Evolutionary conservation across 1,284 basidiomycete species (phyloP), one percentile per base, ranked within the genome.

Genomic region (Moesziomyces sp.): DNA sequence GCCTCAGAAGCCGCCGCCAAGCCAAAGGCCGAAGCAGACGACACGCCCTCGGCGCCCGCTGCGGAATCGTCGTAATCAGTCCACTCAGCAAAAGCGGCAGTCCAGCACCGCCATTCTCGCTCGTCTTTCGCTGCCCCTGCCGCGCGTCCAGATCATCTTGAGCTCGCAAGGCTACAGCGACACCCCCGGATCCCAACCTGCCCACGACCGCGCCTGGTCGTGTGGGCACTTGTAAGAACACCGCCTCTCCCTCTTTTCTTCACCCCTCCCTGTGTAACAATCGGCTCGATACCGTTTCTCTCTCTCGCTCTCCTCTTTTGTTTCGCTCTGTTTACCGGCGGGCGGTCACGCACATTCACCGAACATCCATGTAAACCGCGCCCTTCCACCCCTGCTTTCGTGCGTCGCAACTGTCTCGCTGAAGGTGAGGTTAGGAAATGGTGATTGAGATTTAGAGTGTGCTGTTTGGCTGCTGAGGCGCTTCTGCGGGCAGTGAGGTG

Each of bases 21-120:
- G 56, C 55, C 42, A 46, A 49, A 69, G 43, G 13, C 51, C 38
- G 65, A 68, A 21, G 51, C 58, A 21, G 42, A 53, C 23, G 46
- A 48, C 7, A 46, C 53, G 7, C 38, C 50, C 19, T 30, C 26
- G 33, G 56, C 49, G 19, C 28, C 48, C 6, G 49, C 43, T 9
- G 40, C 52, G 19, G 66, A 45, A 40, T 40, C 58, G 24, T 44
- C 58, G 24, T 65, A 26, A 35, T 1, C 30, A 11, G 19, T 1
- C 23, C 42, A 4, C 8, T 24, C 24, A 28, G 14, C 46, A 26
- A 47, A 43, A 46, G 23, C 35, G 13, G 18, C 19, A 16, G 16
- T 13, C 13, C 4, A 33, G 6, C 30, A 9, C 30, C 30, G 30
- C 11, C 30, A 13, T 13, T 4, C 30, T 33, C 30, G 30, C 30